These are phyloP conservation scores for Sarocladiaceae sp. DNA, from an alignment of 2,329 filamentous ascomycete species.

Conservation along the genomic window DNA sequence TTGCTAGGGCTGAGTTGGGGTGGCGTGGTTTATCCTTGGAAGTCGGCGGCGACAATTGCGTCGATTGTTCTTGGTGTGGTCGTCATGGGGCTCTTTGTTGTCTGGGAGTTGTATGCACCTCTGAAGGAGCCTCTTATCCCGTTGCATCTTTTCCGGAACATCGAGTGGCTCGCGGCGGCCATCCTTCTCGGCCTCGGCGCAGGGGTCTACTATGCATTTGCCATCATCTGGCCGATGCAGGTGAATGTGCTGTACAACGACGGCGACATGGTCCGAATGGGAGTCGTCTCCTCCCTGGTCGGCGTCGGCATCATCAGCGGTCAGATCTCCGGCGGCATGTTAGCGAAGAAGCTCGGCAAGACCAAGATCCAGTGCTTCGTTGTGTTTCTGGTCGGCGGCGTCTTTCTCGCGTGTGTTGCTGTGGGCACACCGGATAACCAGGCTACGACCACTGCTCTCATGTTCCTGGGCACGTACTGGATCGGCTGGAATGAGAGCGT, in stretches of 20 bases:
- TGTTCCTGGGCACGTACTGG: slow-evolving; percentile 19
- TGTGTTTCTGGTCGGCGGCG: no score
- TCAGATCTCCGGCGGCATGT: neutral
- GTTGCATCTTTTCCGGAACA: slow-evolving; percentile 5
- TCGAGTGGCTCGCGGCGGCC: slow-evolving; percentile 21
- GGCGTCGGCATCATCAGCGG: neutral
- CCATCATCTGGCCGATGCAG: slow-evolving; percentile 20
- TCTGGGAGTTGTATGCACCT: slow-evolving; percentile 31
- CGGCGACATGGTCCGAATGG: neutral
- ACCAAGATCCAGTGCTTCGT: neutral
- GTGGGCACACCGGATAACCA: slow-evolving; percentile 17
- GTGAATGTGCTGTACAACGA: slow-evolving; percentile 8
- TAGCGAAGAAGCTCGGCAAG: neutral
- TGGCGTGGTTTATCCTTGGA: slow-evolving; percentile 25
- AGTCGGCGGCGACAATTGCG: slow-evolving; percentile 28
- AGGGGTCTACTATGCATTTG: slow-evolving; percentile 28
- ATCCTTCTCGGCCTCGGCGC: slow-evolving; percentile 26
- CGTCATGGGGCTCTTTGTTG: slow-evolving; percentile 15
- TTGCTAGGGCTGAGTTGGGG: slow-evolving; percentile 47
- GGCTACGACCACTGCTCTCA: slow-evolving; percentile 5
- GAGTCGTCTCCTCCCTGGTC: neutral
- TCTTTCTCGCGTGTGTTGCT: neutral
- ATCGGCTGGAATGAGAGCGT: slow-evolving; percentile 25
- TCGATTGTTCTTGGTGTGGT: slow-evolving; percentile 15
- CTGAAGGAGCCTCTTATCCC: slow-evolving; percentile 1